These are phyloP conservation scores for Trametes meyenii DNA, from an alignment of 768 basidiomycete species.

Conservation along the genomic window DNA sequence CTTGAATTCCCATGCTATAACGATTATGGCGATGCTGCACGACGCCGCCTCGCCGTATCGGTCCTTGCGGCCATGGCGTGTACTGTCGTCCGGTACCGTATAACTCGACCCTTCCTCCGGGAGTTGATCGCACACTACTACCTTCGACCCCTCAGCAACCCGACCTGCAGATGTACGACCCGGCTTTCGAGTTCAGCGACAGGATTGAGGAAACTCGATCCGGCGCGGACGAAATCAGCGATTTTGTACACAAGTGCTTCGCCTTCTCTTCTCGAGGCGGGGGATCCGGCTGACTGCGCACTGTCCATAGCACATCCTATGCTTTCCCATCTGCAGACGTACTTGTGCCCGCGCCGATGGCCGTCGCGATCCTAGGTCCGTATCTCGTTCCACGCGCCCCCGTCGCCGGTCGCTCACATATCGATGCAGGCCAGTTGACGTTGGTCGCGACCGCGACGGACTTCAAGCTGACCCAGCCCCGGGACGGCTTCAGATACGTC, in stretches of 20 bases:
- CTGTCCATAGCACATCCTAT: background rate
- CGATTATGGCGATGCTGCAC: too few relatives aligned
- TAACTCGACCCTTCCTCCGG: too few relatives aligned
- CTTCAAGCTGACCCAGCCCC: constrained; percentile 3
- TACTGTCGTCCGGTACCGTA: too few relatives aligned
- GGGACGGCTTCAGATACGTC: background rate
- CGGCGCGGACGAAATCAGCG: constrained; percentile 1
- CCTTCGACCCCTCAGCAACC: background rate
- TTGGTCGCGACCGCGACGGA: constrained; percentile 3
- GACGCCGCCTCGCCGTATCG: too few relatives aligned
- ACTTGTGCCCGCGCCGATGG: constrained; percentile 8
- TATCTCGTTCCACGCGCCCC: background rate
- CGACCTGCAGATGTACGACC: background rate
- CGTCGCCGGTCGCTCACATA: background rate
- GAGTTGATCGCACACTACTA: too few relatives aligned
- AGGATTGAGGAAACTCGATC: background rate
- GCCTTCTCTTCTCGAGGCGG: background rate
- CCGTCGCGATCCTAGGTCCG: constrained; percentile 1
- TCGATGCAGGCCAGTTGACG: background rate
- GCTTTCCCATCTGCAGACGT: constrained; percentile 2
- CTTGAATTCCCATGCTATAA: too few relatives aligned
- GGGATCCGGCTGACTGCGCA: background rate
- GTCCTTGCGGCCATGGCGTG: too few relatives aligned
- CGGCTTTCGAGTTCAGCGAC: background rate
- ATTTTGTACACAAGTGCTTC: constrained; percentile 1